phyloP scores from a whole-genome alignment of 169 alveolate species.

The Theileria equi region DNA sequence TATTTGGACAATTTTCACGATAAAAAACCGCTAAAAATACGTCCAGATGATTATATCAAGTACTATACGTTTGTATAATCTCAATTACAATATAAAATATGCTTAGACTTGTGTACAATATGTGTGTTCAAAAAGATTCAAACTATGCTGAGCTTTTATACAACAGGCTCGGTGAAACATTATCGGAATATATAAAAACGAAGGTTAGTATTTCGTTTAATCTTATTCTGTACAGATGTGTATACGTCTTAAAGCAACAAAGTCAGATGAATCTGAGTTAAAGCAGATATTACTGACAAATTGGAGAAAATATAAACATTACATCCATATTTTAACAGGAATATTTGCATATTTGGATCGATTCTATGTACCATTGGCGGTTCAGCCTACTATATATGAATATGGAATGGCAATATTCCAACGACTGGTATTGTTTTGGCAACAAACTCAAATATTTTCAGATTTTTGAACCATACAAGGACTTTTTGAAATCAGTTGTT shows the following conservation, averaged over 20 bases:
- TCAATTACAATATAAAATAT: neutral
- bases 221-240: neutral
- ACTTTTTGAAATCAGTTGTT: neutral
- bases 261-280: neutral
- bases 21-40: neutral
- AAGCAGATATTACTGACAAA: slow-evolving; percentile 3
- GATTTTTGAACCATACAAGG: slow-evolving; percentile 34
- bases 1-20: slow-evolving; percentile 27
- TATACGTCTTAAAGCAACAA: neutral
- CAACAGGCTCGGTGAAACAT: slow-evolving; percentile 12
- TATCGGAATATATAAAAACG: slow-evolving; percentile 1
- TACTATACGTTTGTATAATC: slow-evolving; percentile 41
- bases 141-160: slow-evolving; percentile 32
- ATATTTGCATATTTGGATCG: slow-evolving; percentile 48
- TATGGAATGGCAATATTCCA: slow-evolving; percentile 36
- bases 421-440: neutral
- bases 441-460: neutral
- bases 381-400: slow-evolving; percentile 18
- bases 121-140: slow-evolving; percentile 40
- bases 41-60: slow-evolving; percentile 19
- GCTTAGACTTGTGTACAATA: slow-evolving; percentile 48
- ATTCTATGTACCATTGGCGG: slow-evolving; percentile 27
- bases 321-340: slow-evolving; percentile 1
- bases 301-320: slow-evolving; percentile 37
- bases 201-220: slow-evolving; percentile 4